These are phyloP conservation scores for Thraustochytrium sp. DNA, from an alignment of 352 stramenopile genomes.

Conservation along the genomic window DNA sequence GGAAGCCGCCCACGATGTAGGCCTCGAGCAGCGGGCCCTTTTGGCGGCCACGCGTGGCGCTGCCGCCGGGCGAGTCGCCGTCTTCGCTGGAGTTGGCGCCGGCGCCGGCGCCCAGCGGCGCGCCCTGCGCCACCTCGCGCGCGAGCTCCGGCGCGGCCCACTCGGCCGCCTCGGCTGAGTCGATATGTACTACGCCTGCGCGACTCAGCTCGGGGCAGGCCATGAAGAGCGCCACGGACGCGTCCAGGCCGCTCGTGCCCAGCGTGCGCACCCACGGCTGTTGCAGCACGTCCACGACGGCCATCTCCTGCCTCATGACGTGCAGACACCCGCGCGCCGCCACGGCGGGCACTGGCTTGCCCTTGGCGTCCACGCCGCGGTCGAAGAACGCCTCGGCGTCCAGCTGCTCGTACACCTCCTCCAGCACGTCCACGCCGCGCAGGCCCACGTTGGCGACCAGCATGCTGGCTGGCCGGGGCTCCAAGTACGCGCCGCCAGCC, in stretches of 20 bases:
- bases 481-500: neutral
- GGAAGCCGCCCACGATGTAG: conserved; percentile 20
- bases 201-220: neutral
- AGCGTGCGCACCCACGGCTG: neutral
- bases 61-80: neutral
- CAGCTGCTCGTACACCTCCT: conserved; percentile 35
- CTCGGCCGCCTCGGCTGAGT: neutral
- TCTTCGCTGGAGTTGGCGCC: neutral
- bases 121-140: neutral
- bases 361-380: neutral
- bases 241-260: conserved; percentile 1
- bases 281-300: neutral
- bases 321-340: neutral
- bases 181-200: neutral
- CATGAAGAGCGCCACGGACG: neutral
- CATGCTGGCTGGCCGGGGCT: neutral
- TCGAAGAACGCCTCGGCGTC: conserved; percentile 33
- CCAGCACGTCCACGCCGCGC: conserved; percentile 1
- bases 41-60: neutral
- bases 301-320: neutral
- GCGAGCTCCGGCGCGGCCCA: neutral
- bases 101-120: neutral
- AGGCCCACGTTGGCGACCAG: conserved; percentile 11
- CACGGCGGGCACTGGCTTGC: neutral
- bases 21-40: neutral